Evolutionary conservation across 2,329 filamentous ascomycete species (phyloP), one percentile per base, ranked within the genome.

Genomic region (Xylaria digitata): DNA sequence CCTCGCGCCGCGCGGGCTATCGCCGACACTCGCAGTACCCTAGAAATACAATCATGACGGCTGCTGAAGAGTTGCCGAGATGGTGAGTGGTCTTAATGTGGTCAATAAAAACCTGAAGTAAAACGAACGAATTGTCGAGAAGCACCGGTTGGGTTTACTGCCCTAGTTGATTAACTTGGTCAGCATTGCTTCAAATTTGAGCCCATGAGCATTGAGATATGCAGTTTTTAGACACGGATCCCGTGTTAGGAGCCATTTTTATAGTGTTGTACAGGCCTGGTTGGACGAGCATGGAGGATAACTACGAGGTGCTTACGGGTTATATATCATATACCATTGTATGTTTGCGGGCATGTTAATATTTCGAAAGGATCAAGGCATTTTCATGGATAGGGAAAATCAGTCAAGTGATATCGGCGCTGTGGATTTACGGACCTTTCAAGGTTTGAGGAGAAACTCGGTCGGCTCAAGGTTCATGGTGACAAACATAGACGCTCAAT

Each of bases 321-420:
- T 73, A 74, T 74, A 75, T 75, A 74, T 66, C 71, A 75, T 66
- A 70, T 66, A 69, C 71, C 71, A 73, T 74, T 73, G 68, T 70
- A 72, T 71, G 74, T 72, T 72, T 71, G 68, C 49, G 62, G 67
- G 69, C 66, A 69, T 70, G 69, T 74, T 65, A 66, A 74, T 71
- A 71, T 74, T 72, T 70, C 67, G 54, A 63, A 72, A 65, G 64
- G 65, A 69, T 67, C 66, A 61, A 61, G 64, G 56, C 61, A 70
- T 70, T 69, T 71, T 71, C 69, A 71, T 70, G 69, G 73, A 71
- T 72, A 68, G 59, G 70, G 57, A 66, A 64, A 70, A 69, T 52
- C 63, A 64, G 67, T 71, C 65, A 69, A 72, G 69, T 70, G 70
- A 70, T 70, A 55, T 57, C 50, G 64, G 56, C 55, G 69, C 66